Conservation (phyloP, 345 rosid genomes). For the Linum trigynum region DNA sequence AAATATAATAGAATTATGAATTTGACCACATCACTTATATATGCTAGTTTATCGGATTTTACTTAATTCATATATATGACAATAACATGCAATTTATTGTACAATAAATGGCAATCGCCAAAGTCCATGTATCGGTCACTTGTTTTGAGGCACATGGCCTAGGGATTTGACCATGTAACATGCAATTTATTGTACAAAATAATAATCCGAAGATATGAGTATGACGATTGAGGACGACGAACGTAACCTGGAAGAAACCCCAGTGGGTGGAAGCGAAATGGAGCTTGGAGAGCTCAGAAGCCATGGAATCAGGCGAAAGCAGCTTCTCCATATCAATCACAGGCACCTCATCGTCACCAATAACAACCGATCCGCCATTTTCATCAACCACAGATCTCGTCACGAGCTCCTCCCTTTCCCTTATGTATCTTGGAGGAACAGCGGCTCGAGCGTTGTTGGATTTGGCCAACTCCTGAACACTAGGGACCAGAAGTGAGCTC, state of each 20-base stretch:
- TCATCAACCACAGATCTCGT: not conserved
- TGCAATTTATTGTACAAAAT: no score
- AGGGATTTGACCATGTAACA: no score
- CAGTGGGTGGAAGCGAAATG: conserved; percentile 25
- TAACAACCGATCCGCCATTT: not conserved
- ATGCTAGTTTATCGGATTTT: no score
- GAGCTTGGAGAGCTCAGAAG: conserved; percentile 20
- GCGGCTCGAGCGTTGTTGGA: not conserved
- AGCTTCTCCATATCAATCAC: conserved; percentile 20
- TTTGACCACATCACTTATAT: no score
- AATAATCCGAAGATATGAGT: no score
- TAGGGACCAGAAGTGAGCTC: conserved; percentile 21
- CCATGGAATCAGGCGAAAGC: conserved; percentile 13
- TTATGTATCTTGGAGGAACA: conserved; percentile 14
- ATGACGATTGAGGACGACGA: no score
- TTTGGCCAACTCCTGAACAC: conserved; percentile 26
- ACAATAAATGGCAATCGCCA: no score
- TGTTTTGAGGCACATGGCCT: no score
- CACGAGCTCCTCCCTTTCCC: conserved; percentile 1
- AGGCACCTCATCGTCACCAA: conserved; percentile 10
- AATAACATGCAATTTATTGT: no score
- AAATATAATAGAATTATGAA: no score
- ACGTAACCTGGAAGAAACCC: conserved; percentile 41
- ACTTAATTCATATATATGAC: no score
- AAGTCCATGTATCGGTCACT: no score